phyloP scores from a whole-genome alignment of 1,139 yeast genomes.

The Eremothecium cymbalariae region DNA sequence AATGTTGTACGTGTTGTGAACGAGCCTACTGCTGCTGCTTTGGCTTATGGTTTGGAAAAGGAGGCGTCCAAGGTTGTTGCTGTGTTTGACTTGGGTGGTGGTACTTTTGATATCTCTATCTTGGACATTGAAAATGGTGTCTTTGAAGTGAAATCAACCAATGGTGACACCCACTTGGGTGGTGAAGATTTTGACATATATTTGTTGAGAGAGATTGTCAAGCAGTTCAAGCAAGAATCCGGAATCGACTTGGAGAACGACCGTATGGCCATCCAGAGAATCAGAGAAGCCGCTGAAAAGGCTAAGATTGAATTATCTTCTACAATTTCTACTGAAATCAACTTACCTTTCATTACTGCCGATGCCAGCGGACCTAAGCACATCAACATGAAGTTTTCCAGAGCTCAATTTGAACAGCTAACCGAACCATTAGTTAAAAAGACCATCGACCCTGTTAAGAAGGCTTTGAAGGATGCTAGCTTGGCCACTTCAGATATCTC shows the following conservation, averaged over 20 bases:
- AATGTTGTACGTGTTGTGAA: slow-evolving; percentile 95
- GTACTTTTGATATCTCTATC: slow-evolving; percentile 96
- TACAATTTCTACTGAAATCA: slow-evolving; percentile 85
- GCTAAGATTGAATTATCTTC: slow-evolving; percentile 98
- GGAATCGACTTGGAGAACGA: slow-evolving; percentile 86
- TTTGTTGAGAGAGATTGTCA: slow-evolving; percentile 80
- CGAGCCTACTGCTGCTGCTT: slow-evolving; percentile 98
- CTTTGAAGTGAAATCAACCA: slow-evolving; percentile 94
- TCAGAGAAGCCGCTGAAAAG: slow-evolving; percentile 99
- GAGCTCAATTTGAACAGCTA: slow-evolving; percentile 87
- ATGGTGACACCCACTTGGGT: slow-evolving; percentile 99
- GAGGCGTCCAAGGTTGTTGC: slow-evolving; percentile 82
- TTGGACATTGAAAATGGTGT: slow-evolving; percentile 94
- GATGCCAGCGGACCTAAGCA: slow-evolving; percentile 96
- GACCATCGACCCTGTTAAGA: slow-evolving; percentile 95
- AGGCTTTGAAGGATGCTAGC: slow-evolving; percentile 95
- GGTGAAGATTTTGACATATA: slow-evolving; percentile 94
- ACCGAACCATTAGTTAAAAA: slow-evolving; percentile 89
- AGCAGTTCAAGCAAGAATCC: slow-evolving; percentile 83
- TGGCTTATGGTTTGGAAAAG: slow-evolving; percentile 94
- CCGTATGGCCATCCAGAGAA: slow-evolving; percentile 99
- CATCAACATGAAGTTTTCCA: slow-evolving; percentile 85
- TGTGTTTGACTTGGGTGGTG: slow-evolving; percentile 97
- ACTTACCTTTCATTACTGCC: slow-evolving; percentile 84
- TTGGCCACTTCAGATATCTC: slow-evolving; percentile 77